These are phyloP conservation scores for Leucocoprinus sp. DNA, from an alignment of 768 basidiomycete genomes.

Conservation along the genomic window DNA sequence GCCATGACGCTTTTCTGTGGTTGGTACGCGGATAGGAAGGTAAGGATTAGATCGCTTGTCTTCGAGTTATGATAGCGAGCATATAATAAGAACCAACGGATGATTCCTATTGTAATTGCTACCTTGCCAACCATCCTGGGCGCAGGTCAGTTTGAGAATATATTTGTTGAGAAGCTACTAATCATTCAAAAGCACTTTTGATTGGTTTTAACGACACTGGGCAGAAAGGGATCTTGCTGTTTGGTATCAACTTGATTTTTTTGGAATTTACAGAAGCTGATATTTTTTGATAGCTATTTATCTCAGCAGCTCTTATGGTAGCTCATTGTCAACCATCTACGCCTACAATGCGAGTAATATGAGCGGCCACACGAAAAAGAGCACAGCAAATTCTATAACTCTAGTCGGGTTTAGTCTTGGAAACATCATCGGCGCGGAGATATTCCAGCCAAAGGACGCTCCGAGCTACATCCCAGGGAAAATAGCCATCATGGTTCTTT, in stretches of 20 bases:
- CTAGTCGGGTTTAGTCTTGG: constrained; percentile 46
- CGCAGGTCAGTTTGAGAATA: constrained; percentile 24
- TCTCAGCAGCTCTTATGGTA: constrained; percentile 48
- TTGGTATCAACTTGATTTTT: constrained; percentile 28
- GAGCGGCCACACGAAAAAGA: constrained; percentile 61
- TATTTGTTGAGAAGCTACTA: too few relatives aligned
- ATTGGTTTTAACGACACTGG: constrained; percentile 44
- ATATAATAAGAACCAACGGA: constrained; percentile 39
- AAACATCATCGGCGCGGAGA: constrained; percentile 56
- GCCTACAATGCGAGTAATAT: constrained; percentile 62
- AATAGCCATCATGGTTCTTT: constrained; percentile 52
- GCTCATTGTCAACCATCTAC: constrained; percentile 50
- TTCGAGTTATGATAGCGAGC: not conserved
- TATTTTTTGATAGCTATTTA: constrained; percentile 30
- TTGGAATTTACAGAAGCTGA: not conserved
- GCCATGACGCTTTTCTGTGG: constrained; percentile 44
- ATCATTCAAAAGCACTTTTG: constrained; percentile 30
- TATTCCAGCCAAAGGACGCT: constrained; percentile 54
- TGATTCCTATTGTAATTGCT: constrained; percentile 52
- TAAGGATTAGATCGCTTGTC: constrained; percentile 11
- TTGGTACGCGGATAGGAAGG: constrained; percentile 62
- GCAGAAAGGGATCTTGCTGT: constrained; percentile 45
- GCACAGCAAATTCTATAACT: constrained; percentile 56
- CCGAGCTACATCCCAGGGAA: constrained; percentile 62
- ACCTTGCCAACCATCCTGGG: constrained; percentile 54